Percentiles rank a stretch among this genome's conserved stretches.
Evolutionary conservation across 108 stramenopile genomes (phyloP).

Genomic region (Bacterosira constricta): DNA sequence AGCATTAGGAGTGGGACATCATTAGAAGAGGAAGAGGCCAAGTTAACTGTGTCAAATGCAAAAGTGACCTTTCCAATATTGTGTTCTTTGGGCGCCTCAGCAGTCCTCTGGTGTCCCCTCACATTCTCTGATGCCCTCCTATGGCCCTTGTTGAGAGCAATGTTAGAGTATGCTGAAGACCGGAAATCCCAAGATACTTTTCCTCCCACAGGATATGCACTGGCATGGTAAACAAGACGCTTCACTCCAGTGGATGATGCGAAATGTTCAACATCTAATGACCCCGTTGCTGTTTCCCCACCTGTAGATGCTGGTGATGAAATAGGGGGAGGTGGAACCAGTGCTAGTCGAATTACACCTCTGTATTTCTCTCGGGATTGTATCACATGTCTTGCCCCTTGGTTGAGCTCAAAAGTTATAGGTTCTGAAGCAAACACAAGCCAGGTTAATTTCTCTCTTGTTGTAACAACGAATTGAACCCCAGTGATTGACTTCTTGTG

Average conservation of each 20-base stretch:
- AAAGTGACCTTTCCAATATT: constrained; percentile 68
- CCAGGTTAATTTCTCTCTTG: constrained; percentile 71
- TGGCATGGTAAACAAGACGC: constrained; percentile 79
- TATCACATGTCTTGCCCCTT: constrained; percentile 44
- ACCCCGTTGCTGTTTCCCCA: background rate
- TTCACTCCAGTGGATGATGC: constrained; percentile 68
- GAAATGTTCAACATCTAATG: constrained; percentile 29
- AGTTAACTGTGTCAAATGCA: constrained; percentile 55
- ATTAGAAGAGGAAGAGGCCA: constrained; percentile 39
- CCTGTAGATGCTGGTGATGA: constrained; percentile 6
- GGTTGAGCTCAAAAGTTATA: constrained; percentile 62
- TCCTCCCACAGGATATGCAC: constrained; percentile 71
- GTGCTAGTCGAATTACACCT: constrained; percentile 74
- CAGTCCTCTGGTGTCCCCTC: constrained; percentile 1
- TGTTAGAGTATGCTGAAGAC: background rate
- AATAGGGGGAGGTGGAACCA: constrained; percentile 54
- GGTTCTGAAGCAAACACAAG: constrained; percentile 84
- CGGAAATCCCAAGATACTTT: constrained; percentile 70
- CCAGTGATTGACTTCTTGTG: constrained; percentile 55
- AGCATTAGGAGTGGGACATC: constrained; percentile 71
- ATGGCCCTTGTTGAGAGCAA: constrained; percentile 5
- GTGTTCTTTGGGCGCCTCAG: constrained; percentile 19
- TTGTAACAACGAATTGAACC: constrained; percentile 75
- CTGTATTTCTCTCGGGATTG: constrained; percentile 45
- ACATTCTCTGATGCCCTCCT: background rate